Base-by-base conservation (phyloP, 495 filamentous ascomycete species). In the Podospora comata region DNA sequence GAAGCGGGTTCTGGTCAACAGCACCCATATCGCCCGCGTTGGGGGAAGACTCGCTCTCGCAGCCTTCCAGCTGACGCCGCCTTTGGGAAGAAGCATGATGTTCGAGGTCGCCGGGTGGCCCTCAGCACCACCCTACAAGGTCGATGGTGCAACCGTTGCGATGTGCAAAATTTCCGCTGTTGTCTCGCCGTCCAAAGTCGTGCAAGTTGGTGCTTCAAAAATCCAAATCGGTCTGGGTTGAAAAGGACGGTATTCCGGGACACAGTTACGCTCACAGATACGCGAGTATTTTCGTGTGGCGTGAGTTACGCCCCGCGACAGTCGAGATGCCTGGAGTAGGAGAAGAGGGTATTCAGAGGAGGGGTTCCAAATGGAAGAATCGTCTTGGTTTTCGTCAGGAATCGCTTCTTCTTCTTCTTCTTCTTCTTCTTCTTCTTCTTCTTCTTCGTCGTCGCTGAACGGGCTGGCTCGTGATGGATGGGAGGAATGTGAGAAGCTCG, bases 31-130 rank as follows among this genome's bases (percentile, higher is more conserved):
- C 54, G 91, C 91, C 81, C 92, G 86, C 71, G 90, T 88, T 67
- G 93, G 92, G 3, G 94, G 94, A 71, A 98, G 82, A 67, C 89
- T 85, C 71, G 91, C 85, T 80, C 85, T 90, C 65, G 96, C 88
- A 71, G 92, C 91, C 83, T 97, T 97, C 92, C 94, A 97, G 78
- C 85, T 95, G 75, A 96, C 86, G 79, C 91, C 92, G 79, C 91
- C 91, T 79, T 96, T 96, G 64, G 91, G 91, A 71, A 95, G 85
- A 78, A 96, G 79, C 82, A 84, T 84, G 61, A 63, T 63, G 61
- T 62, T 66, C 65, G 73, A 71, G 66, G 69, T 73, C 68, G 75
- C 73, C 48, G 65, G 73, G 74, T 71, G 76, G 72, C 78, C 73
- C 78, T 77, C 63, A 61, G 71, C 73, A 78, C 79, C 77, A 76